Evolutionary conservation across 164 flowering plant species (phyloP), one percentile per base, ranked within the genome.

Genomic region (Stephania cephalantha): DNA sequence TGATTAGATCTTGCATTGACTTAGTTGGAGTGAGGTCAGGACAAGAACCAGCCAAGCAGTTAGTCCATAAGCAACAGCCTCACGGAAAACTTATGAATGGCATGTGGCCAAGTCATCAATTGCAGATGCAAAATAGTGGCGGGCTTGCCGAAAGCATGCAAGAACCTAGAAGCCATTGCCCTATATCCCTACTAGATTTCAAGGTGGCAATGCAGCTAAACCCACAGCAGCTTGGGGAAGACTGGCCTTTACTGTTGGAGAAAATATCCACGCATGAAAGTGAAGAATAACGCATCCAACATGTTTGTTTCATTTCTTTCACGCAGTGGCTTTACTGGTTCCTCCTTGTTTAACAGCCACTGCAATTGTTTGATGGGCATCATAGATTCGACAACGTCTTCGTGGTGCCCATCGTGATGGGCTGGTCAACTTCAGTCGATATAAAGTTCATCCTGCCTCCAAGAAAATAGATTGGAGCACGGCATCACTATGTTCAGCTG

Each of bases 131-230:
- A 72, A 79, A 81, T 85, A 81, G 83, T 67, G 65, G 76, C 78
- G 86, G 82, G 12, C 69, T 82, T n/a, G 6, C 75, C 44, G 97
- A 89, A 72, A 78, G 69, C 52, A 70, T 79, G 71, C 88, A 83
- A 68, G 94, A 86, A 72, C 82, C 78, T 42, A 83, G 80, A 80
- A 72, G 76, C 48, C 79, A 29, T 10, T 67, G 73, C 71, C 85
- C 87, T 7, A 81, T 92, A 79, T 91, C 97, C 63, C 75, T 94
- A 84, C 85, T 83, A 52, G 99, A 95, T 80, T 93, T 95, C 81
- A 93, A 86, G 75, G 92, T 88, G 71, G 97, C 99, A 35, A 91
- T 93, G 99, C 97, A 95, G 86, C 82, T 95, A 77, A 92, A 92
- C 70, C 97, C 97, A 1, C 91, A 84, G 77, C 95, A 91, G 79